A percentile compares a stretch with the other conserved stretches of the same genome.
Conservation (phyloP, 108 stramenopile genomes). For the Epithemia pelagica region DNA sequence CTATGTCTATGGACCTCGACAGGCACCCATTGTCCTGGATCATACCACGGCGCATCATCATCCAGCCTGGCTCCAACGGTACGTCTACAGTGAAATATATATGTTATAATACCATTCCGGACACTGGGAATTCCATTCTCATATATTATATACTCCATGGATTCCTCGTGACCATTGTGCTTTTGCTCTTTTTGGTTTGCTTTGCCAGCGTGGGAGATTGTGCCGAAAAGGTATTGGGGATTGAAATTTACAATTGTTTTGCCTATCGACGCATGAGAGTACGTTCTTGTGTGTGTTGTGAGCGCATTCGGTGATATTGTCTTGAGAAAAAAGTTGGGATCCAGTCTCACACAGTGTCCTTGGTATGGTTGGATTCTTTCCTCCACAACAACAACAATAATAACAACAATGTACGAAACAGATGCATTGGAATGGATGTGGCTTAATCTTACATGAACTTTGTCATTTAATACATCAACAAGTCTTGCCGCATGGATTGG, state of each 20-base stretch:
- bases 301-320: too few species aligned
- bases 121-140: too few species aligned
- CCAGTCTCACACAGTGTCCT: too few species aligned
- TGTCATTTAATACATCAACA: constrained; percentile 82
- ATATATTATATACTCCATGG: neutral
- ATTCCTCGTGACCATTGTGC: neutral
- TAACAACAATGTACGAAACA: too few species aligned
- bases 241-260: constrained; percentile 72
- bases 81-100: too few species aligned
- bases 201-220: constrained; percentile 43
- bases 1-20: constrained; percentile 49
- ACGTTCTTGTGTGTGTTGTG: too few species aligned
- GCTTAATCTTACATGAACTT: constrained; percentile 73
- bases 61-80: constrained; percentile 58
- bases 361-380: too few species aligned
- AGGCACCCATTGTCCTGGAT: constrained; percentile 40
- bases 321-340: too few species aligned
- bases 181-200: neutral
- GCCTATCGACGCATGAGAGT: constrained; percentile 60
- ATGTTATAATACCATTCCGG: too few species aligned
- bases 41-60: constrained; percentile 76
- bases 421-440: constrained; percentile 76
- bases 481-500: constrained; percentile 52
- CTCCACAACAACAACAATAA: too few species aligned
- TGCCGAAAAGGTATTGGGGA: constrained; percentile 53